Conservation (phyloP, 495 filamentous ascomycete species). For the Penicillium antarcticum region DNA sequence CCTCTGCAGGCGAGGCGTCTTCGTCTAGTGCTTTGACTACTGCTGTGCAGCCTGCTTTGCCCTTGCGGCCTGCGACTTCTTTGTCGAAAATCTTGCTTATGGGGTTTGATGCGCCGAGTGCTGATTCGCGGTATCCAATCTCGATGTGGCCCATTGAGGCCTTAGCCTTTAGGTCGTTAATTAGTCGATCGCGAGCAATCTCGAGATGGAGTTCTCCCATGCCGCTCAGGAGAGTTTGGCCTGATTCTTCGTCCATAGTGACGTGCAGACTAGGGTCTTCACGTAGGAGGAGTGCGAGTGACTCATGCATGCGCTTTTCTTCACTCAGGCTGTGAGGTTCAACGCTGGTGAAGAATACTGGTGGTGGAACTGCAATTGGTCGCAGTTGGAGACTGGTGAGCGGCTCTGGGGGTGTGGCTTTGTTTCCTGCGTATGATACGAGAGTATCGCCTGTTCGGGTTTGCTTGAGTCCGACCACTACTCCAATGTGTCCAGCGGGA, state of each 20-base stretch:
- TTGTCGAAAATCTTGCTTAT: slow-evolving; percentile 68
- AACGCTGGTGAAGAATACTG: slow-evolving; percentile 92
- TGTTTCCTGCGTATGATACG: slow-evolving; percentile 64
- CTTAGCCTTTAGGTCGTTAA: slow-evolving; percentile 85
- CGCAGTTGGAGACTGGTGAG: slow-evolving; percentile 76
- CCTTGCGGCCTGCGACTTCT: slow-evolving; percentile 73
- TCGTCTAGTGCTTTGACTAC: slow-evolving; percentile 57
- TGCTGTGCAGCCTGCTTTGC: slow-evolving; percentile 72
- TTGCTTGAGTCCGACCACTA: slow-evolving; percentile 84
- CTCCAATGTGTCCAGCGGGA: slow-evolving; percentile 88
- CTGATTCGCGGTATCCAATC: slow-evolving; percentile 87
- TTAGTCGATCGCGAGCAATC: slow-evolving; percentile 82
- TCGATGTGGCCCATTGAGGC: slow-evolving; percentile 90
- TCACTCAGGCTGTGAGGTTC: slow-evolving; percentile 79
- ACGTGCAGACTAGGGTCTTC: slow-evolving; percentile 95
- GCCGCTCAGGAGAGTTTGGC: slow-evolving; percentile 86
- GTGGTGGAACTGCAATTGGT: slow-evolving; percentile 85
- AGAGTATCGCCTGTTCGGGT: slow-evolving; percentile 93
- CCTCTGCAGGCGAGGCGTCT: slow-evolving; percentile 13
- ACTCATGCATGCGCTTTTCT: slow-evolving; percentile 73
- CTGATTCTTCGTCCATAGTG: slow-evolving; percentile 80
- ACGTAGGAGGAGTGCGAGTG: slow-evolving; percentile 70
- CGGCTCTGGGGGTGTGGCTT: slow-evolving; percentile 61
- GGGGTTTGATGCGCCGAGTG: slow-evolving; percentile 49
- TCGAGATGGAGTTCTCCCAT: slow-evolving; percentile 99